These are phyloP conservation scores for Ophiostoma tasmaniense DNA, from an alignment of 2,329 filamentous ascomycete genomes.

Conservation along the genomic window DNA sequence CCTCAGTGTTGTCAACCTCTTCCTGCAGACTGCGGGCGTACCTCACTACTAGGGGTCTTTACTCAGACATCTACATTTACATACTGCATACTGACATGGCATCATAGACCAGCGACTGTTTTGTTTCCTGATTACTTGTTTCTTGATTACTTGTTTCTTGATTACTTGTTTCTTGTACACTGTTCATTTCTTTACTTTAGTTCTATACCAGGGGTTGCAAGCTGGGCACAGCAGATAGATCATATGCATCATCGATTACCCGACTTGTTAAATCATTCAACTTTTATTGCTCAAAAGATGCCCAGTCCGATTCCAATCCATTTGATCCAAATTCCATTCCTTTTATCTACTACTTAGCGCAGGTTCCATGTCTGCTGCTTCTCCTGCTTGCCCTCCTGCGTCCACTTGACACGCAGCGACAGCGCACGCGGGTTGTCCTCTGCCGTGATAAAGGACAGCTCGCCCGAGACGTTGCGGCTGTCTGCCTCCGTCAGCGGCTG, in stretches of 20 bases:
- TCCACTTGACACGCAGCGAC: conserved; percentile 57
- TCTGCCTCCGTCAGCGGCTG: conserved; percentile 39
- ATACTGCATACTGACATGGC: not conserved
- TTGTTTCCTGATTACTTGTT: not conserved
- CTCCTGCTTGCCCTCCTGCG: conserved; percentile 30
- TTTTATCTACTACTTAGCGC: conserved; percentile 17
- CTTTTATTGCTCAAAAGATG: conserved; percentile 5
- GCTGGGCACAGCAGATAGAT: not conserved
- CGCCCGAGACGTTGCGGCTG: conserved; percentile 54
- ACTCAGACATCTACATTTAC: not conserved
- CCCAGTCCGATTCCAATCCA: not conserved
- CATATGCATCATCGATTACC: not conserved
- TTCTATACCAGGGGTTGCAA: not conserved
- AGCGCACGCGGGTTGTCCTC: conserved; percentile 61
- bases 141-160: not conserved
- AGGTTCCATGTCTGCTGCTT: conserved; percentile 39
- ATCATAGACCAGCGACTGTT: conserved; percentile 6
- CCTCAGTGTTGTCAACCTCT: conserved; percentile 80
- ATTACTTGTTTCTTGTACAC: not conserved
- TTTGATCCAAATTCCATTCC: not conserved
- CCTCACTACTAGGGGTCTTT: conserved; percentile 18
- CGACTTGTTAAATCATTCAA: not conserved
- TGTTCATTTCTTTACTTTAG: not conserved
- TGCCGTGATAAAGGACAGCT: conserved; percentile 61
- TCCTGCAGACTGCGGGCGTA: conserved; percentile 58